Conservation (phyloP, 2,329 filamentous ascomycete genomes). For the Colletotrichum brevisporum region DNA sequence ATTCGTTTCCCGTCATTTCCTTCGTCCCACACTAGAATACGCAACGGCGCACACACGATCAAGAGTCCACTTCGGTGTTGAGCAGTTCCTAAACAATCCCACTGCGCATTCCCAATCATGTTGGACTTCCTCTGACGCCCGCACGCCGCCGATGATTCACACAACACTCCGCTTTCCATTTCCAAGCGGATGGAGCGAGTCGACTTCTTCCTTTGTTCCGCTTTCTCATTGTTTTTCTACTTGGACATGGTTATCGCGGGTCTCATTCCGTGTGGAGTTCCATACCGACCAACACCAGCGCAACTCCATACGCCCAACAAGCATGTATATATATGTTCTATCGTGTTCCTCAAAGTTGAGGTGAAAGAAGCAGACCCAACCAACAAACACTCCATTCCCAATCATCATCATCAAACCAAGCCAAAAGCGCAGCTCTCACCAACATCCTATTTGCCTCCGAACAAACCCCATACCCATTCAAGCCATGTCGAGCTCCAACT, state of each 20-base stretch:
- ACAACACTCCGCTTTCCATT: background rate
- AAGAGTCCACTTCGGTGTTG: background rate
- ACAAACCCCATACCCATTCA: background rate
- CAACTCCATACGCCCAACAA: no score
- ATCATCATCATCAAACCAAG: background rate
- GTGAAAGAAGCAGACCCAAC: slow-evolving; percentile 1
- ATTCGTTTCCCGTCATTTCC: no score
- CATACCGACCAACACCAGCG: background rate
- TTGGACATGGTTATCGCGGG: background rate
- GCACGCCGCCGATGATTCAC: background rate
- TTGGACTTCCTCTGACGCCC: no score
- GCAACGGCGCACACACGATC: background rate
- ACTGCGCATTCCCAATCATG: background rate
- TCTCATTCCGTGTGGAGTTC: background rate
- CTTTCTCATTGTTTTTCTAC: background rate
- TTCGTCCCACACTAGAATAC: background rate
- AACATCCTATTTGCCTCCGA: background rate
- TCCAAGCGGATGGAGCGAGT: background rate
- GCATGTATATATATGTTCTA: no score
- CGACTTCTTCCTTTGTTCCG: background rate
- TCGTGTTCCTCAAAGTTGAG: background rate
- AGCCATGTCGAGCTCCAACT: slow-evolving; percentile 23
- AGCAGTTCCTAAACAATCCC: background rate
- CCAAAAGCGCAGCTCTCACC: background rate
- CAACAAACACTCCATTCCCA: slow-evolving; percentile 4